Evolutionary conservation across 345 rosid genomes (phyloP).

Genomic region (Gossypium longicalyx): DNA sequence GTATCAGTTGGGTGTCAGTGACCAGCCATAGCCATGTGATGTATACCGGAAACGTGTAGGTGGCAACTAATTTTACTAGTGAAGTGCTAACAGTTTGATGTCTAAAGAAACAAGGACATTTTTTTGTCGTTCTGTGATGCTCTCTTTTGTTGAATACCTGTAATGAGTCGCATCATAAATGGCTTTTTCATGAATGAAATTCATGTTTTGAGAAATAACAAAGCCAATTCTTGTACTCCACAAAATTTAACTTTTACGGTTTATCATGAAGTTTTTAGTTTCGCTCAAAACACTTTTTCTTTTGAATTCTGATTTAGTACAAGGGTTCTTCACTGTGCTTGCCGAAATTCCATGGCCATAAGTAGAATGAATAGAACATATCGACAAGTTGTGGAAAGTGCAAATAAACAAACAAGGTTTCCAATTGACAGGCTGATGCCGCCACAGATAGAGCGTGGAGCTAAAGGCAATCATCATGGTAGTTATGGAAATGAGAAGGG

Average conservation of each 20-base stretch:
- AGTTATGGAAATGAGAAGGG: constrained; percentile 17
- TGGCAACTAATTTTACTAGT: background rate
- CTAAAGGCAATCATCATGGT: constrained; percentile 27
- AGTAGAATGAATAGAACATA: constrained; percentile 12
- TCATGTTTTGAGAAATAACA: background rate
- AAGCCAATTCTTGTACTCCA: background rate
- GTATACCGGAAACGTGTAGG: background rate
- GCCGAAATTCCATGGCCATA: no score
- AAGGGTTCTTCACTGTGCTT: background rate
- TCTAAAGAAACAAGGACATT: background rate
- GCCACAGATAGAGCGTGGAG: background rate
- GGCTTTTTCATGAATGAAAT: background rate
- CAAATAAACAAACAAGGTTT: constrained; percentile 10
- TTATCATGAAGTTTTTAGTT: background rate
- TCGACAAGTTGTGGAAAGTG: constrained; percentile 21
- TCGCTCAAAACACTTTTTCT: no score
- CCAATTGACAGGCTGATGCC: constrained; percentile 17
- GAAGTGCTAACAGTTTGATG: background rate
- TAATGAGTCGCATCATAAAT: background rate
- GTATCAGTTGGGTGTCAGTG: background rate
- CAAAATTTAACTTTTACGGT: background rate
- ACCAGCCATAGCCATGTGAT: background rate
- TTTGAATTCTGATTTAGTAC: background rate
- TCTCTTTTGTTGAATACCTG: background rate
- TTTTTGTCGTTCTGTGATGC: no score